Evolutionary conservation across 2,329 filamentous ascomycete genomes (phyloP).

Genomic region (Knoxdaviesia capensis): DNA sequence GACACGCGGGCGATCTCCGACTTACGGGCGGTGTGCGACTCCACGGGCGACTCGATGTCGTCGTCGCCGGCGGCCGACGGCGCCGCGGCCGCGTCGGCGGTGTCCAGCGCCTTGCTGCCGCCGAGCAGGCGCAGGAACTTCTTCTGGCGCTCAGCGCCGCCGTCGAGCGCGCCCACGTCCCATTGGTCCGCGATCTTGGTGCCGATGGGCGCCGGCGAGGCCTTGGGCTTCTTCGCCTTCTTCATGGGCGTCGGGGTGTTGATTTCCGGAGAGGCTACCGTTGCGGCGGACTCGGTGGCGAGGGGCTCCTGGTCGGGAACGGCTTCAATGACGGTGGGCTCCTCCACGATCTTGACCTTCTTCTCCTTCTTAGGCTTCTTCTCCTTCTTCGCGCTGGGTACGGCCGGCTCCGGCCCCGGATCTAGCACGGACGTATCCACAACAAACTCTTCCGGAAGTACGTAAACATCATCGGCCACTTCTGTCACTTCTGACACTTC

Average conservation of each 20-base stretch:
- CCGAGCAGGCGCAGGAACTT: constrained; percentile 39
- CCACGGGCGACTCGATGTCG: constrained; percentile 3
- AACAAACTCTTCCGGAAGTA: too few species aligned
- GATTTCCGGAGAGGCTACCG: constrained; percentile 4
- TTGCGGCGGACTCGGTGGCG: too few species aligned
- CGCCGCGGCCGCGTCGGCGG: constrained; percentile 6
- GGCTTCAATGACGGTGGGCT: constrained; percentile 3
- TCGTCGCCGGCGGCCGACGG: not conserved
- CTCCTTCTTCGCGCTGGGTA: constrained; percentile 5
- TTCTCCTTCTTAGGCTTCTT: constrained; percentile 11
- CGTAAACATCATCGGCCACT: too few species aligned
- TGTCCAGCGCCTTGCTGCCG: constrained; percentile 21
- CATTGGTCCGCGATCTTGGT: constrained; percentile 19
- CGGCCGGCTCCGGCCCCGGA: too few species aligned
- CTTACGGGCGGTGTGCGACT: constrained; percentile 3
- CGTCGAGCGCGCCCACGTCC: constrained; percentile 31
- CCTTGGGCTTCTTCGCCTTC: constrained; percentile 9
- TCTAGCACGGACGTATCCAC: too few species aligned
- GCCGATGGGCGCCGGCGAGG: not conserved
- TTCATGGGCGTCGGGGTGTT: constrained; percentile 11
- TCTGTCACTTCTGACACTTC: not conserved
- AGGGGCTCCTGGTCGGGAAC: constrained; percentile 5
- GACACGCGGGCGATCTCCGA: constrained; percentile 17
- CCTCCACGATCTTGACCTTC: constrained; percentile 8
- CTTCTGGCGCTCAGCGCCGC: constrained; percentile 26